These are phyloP conservation scores for Dipodascus albidus DNA, from an alignment of 805 yeast species.

Conservation along the genomic window DNA sequence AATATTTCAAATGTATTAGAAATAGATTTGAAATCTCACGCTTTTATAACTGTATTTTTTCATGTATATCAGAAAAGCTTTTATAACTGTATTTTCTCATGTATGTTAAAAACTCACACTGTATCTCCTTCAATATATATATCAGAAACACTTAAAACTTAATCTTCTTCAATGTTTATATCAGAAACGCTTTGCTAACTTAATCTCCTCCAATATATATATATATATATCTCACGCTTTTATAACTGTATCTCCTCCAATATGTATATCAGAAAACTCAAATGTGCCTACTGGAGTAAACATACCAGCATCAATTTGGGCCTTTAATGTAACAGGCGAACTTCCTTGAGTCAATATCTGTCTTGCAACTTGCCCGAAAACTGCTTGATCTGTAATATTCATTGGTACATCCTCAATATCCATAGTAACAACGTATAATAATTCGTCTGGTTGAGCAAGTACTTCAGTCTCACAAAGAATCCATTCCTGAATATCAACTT, in stretches of 20 bases:
- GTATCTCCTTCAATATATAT: slow-evolving; percentile 17
- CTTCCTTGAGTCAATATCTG: slow-evolving; percentile 32
- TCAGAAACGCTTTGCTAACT: slow-evolving; percentile 13
- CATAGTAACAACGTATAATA: slow-evolving; percentile 27
- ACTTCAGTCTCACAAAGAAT: slow-evolving; percentile 26
- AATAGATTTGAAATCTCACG: too few species aligned
- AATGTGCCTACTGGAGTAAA: slow-evolving; percentile 26
- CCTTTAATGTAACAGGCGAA: slow-evolving; percentile 27
- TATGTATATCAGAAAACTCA: slow-evolving; percentile 12
- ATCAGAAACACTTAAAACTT: slow-evolving; percentile 14
- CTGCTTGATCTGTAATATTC: slow-evolving; percentile 30
- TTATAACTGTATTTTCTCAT: too few species aligned
- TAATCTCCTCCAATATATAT: slow-evolving; percentile 17
- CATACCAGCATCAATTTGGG: slow-evolving; percentile 28
- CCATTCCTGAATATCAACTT: slow-evolving; percentile 37
- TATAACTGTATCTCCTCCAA: slow-evolving; percentile 16
- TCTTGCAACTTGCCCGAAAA: slow-evolving; percentile 33
- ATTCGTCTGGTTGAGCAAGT: slow-evolving; percentile 7
- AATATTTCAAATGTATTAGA: neutral
- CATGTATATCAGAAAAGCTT: too few species aligned
- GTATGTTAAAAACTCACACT: too few species aligned
- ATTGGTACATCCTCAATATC: slow-evolving; percentile 33
- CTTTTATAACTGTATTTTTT: too few species aligned
- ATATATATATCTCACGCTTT: neutral
- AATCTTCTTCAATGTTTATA: slow-evolving; percentile 15